Evolutionary conservation across 371 early-diverging fungal species (phyloP), one percentile per base, ranked within the genome.

Genomic region (Lichtheimia corymbifera): DNA sequence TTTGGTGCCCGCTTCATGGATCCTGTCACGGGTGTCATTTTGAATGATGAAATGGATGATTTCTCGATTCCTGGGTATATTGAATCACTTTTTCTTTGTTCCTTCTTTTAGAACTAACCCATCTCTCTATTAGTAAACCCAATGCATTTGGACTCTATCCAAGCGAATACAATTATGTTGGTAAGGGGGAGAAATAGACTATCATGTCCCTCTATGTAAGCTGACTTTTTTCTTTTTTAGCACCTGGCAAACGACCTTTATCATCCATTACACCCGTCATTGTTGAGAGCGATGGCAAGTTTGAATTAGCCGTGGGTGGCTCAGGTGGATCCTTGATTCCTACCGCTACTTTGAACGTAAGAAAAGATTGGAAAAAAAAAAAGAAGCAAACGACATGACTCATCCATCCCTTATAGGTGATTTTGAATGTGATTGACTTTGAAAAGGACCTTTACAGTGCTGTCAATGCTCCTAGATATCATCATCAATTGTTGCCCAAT

Each of bases 31-130:
- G 99, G 99, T n/a, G 84, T 99, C 27, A 90, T 99, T 41, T 80
- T 99, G 41, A 99, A 99, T 77, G 88, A 99, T 71, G 88, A 98
- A 68, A 97, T 99, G 92, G 99, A 99, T 72, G 99, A 99, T 68
- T 99, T 99, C 70, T 91, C 93, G 52, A 93, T 94, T 24, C 96
- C 96, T 30, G 90, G 90, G 73, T 77, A 74, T 47, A 11, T 5
- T 11, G 9, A 11, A 2, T 6, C 11, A 5, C 11, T 11, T 35
- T 30, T 35, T 35, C 5, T 35, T 35, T 6, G 11, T 6, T 35
- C 11, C 11, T 35, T 35, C 35, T 22, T 22, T 22, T 22, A 53
- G 0, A 27, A 4, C 24, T 27, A 17, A 11, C 28, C 5, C 22
- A 12, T 5, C 35, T 6, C 11, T 35, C 11, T 35, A 5, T 4